These are phyloP conservation scores for Rosa rugosa DNA, from an alignment of 306 rosid genomes.

Conservation along the genomic window DNA sequence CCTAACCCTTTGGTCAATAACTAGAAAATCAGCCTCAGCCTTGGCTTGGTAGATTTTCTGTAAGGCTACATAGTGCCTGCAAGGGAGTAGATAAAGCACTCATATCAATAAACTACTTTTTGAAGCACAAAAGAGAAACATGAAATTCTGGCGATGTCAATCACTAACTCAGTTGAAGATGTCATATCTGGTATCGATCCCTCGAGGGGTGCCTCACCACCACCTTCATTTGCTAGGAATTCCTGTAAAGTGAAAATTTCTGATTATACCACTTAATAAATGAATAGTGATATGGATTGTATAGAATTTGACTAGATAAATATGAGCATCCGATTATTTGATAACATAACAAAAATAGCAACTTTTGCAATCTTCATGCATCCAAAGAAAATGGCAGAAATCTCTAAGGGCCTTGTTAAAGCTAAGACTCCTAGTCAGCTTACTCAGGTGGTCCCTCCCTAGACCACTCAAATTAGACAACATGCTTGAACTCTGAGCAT, in stretches of 20 bases:
- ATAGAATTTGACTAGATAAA: background rate
- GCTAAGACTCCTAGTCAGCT: background rate
- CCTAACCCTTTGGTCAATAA: slow-evolving; percentile 66
- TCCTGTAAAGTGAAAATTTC: slow-evolving; percentile 52
- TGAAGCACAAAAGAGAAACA: slow-evolving; percentile 15
- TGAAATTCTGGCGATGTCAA: slow-evolving; percentile 19
- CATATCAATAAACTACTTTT: slow-evolving; percentile 24
- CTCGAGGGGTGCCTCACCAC: slow-evolving; percentile 88
- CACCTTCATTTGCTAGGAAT: slow-evolving; percentile 84
- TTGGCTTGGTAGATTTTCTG: slow-evolving; percentile 89
- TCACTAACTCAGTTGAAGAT: slow-evolving; percentile 88
- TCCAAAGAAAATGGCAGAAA: slow-evolving; percentile 9
- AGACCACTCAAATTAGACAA: background rate
- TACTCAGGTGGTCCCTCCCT: slow-evolving; percentile 6
- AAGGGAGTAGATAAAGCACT: slow-evolving; percentile 28
- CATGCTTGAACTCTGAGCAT: background rate
- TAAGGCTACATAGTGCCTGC: slow-evolving; percentile 80
- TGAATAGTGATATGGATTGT: background rate
- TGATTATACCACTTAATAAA: slow-evolving; percentile 15
- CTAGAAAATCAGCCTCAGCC: slow-evolving; percentile 90
- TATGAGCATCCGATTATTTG: background rate
- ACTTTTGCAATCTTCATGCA: background rate
- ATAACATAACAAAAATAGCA: background rate
- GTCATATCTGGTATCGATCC: slow-evolving; percentile 99
- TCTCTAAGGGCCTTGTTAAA: background rate